Evolutionary conservation across 352 stramenopile species (phyloP).

Genomic region (Albugo candida): DNA sequence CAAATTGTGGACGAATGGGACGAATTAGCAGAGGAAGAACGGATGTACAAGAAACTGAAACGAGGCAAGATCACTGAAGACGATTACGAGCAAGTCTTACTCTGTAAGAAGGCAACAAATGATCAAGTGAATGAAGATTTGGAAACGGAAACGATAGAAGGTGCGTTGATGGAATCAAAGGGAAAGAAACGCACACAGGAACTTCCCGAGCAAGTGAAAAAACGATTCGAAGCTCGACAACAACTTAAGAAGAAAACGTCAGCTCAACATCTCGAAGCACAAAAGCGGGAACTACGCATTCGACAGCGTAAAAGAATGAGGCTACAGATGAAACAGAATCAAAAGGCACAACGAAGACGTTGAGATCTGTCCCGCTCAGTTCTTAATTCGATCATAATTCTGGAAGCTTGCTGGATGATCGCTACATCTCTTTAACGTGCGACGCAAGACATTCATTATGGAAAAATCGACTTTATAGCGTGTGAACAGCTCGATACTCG

Average conservation of each 20-base stretch:
- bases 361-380: not conserved
- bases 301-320: constrained; percentile 59
- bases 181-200: constrained; percentile 12
- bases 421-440: too few relatives aligned
- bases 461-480: too few relatives aligned
- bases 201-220: constrained; percentile 36
- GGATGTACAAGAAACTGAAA: constrained; percentile 93
- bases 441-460: too few relatives aligned
- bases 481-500: too few relatives aligned
- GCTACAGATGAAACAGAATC: constrained; percentile 36
- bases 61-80: constrained; percentile 94
- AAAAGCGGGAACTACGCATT: constrained; percentile 68
- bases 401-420: too few relatives aligned
- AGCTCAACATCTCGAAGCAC: constrained; percentile 46
- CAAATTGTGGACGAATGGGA: constrained; percentile 99
- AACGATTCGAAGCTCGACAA: constrained; percentile 72
- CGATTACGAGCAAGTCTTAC: constrained; percentile 72
- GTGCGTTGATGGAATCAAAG: constrained; percentile 3
- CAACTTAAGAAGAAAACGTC: constrained; percentile 51
- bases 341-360: constrained; percentile 20
- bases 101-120: constrained; percentile 20
- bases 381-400: too few relatives aligned
- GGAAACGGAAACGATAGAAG: constrained; percentile 13
- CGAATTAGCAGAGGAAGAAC: constrained; percentile 93
- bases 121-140: constrained; percentile 18